Evolutionary conservation across 106 monocot genomes (phyloP), one percentile per base, ranked within the genome.

Genomic region (Triglochin maritima): DNA sequence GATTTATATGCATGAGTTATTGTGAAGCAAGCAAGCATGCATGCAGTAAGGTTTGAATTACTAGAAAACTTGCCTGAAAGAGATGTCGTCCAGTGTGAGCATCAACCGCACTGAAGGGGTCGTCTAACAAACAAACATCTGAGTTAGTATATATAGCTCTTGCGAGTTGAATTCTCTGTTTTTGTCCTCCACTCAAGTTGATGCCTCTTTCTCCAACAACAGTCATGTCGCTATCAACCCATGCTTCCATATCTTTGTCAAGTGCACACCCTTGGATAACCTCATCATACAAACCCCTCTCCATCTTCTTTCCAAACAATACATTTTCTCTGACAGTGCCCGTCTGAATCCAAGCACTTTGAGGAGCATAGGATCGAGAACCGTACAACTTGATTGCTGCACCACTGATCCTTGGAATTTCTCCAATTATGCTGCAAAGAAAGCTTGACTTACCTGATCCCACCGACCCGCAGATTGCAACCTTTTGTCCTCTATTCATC

Each of bases 71-170:
- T 78, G 89, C 93, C 89, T 89, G 86, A 64, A 86, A 89, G 48
- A 94, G 81, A 68, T 94, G 89, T 6, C 72, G 67, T 63, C 80
- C 86, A 13, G 93, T 94, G 59, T 86, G 93, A 46, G 89, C 93
- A 81, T 94, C 93, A 16, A 94, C 89, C n/a, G 93, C 86, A 74
- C 93, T 94, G 59, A 94, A 94, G 54, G 93, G 93, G 59, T 94
- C 93, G 69, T 94, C 93, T 1, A 94, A 64, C 46, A 94, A 66
- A 65, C 79, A 84, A 57, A 94, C 74, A 65, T 89, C 86, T 6
- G 89, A 73, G 47, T 84, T 56, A 43, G 71, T 79, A 61, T 94
- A 94, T 9, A 84, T 52, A 46, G 93, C 84, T 75, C 93, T 86
- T 64, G 93, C 93, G n/a, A 94, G 56, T 62, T 94, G 93, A 73